Percentiles rank a stretch among this genome's conserved stretches.
These are phyloP conservation scores for Massariosphaeria phaeospora DNA, from an alignment of 495 filamentous ascomycete genomes.

Conservation along the genomic window DNA sequence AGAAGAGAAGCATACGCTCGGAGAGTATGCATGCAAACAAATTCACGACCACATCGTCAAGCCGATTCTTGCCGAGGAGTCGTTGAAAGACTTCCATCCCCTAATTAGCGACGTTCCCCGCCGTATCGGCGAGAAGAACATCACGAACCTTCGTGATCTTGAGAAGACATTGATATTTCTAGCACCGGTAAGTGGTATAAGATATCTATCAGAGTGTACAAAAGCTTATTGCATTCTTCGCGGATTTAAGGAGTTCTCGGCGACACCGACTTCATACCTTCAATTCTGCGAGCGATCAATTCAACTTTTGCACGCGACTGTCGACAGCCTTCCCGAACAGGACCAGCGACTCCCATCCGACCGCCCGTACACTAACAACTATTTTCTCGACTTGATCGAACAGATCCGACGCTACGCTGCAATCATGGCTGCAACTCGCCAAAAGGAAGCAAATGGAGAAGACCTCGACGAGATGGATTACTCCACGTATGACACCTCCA, in stretches of 20 bases:
- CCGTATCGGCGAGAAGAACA: slow-evolving; percentile 73
- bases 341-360: slow-evolving; percentile 78
- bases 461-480: slow-evolving; percentile 42
- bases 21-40: slow-evolving; percentile 48
- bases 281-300: slow-evolving; percentile 83
- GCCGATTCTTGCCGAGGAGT: slow-evolving; percentile 51
- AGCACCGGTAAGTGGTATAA: slow-evolving; percentile 71
- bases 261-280: slow-evolving; percentile 63
- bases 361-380: slow-evolving; percentile 81
- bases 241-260: slow-evolving; percentile 68
- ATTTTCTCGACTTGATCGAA: slow-evolving; percentile 89
- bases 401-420: slow-evolving; percentile 53
- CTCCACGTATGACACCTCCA: slow-evolving; percentile 38
- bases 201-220: slow-evolving; percentile 46
- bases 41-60: slow-evolving; percentile 55
- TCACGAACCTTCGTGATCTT: slow-evolving; percentile 78
- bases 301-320: slow-evolving; percentile 75
- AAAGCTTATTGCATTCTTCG: slow-evolving; percentile 61
- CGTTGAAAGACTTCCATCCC: slow-evolving; percentile 70
- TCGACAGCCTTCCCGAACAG: slow-evolving; percentile 69
- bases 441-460: slow-evolving; percentile 41
- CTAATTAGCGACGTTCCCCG: slow-evolving; percentile 68
- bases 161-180: slow-evolving; percentile 85
- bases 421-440: slow-evolving; percentile 51
- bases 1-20: slow-evolving; percentile 44